Evolutionary conservation across 768 basidiomycete genomes (phyloP), one percentile per base, ranked within the genome.

Genomic region (Russula virescens): DNA sequence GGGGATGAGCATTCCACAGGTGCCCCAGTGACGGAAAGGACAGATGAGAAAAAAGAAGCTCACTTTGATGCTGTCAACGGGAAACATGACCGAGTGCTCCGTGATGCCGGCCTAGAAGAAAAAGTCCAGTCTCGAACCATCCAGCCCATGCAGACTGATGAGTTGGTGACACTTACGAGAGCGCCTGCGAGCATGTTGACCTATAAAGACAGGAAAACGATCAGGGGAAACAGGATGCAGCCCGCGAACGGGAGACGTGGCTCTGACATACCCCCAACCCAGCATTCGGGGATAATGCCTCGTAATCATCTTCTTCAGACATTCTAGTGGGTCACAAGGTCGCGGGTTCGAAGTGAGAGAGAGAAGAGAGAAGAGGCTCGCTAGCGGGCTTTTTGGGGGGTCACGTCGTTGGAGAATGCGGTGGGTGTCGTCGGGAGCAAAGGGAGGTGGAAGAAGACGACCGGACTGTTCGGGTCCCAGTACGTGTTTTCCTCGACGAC

Each of bases 71-170:
- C 93, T 96, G 77, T 99, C 97, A 66, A 98, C 79, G 6, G 97
- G 97, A 73, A 91, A 99, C 89, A 99, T 98, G 73, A 97, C 94
- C 34, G 94, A 91, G 77, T 99, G 97, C 74, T 99, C 97, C 58
- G 95, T 94, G 69, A 99, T 98, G 64, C 97, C 97, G 69, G 97
- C 97, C 94, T 96, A 73, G 26, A 62, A 58, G 60, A 58, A 58
- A 55, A 60, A 19, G 31, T 49, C 16, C 23, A 42, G 34, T 45
- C 50, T 62, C 38, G 19, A 43, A 46, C 47, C 16, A 31, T 43
- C 52, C 14, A 23, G 46, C 52, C 40, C 19, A 21, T 13, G 28
- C 6, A 19, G n/a, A 38, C 13, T 38, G 38, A 10, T 4, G 11
- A 26, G 47, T 28, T 14, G 14, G 60, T 45, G 62, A 50, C 46